phyloP scores from a whole-genome alignment of 495 filamentous ascomycete genomes.

The Hypoxylon lenormandii region DNA sequence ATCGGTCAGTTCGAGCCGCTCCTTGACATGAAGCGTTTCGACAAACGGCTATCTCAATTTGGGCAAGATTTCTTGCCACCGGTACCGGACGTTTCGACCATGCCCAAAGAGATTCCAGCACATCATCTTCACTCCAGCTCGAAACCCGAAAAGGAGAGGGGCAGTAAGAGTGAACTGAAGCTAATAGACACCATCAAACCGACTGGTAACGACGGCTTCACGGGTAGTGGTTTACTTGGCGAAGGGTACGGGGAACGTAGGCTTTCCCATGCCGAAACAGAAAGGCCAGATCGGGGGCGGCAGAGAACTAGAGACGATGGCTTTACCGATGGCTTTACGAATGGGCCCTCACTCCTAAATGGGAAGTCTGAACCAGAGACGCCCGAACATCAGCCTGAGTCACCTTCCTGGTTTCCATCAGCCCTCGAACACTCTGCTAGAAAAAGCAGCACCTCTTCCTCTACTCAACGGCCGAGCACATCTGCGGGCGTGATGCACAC shows the following conservation, averaged over 20 bases:
- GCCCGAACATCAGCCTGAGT: conserved; percentile 30
- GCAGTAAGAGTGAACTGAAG: conserved; percentile 29
- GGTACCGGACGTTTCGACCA: conserved; percentile 40
- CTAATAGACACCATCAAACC: conserved; percentile 34
- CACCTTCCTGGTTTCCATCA: conserved; percentile 60
- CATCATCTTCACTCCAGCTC: conserved; percentile 32
- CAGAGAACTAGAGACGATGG: conserved; percentile 46
- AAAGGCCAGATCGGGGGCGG: conserved; percentile 34
- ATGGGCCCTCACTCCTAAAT: conserved; percentile 66
- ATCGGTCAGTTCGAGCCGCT: conserved; percentile 70
- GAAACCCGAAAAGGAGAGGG: neutral
- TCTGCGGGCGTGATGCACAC: conserved; percentile 32
- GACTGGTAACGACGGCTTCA: conserved; percentile 47
- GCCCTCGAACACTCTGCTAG: conserved; percentile 58
- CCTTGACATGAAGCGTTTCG: conserved; percentile 63
- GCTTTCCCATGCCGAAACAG: conserved; percentile 44
- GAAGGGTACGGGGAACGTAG: conserved; percentile 58
- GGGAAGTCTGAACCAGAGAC: conserved; percentile 32
- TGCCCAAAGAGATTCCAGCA: conserved; percentile 38
- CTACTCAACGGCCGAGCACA: conserved; percentile 33
- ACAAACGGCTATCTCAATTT: conserved; percentile 56
- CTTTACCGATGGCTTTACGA: conserved; percentile 63
- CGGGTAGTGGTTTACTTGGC: conserved; percentile 57
- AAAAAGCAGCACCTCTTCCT: conserved; percentile 38
- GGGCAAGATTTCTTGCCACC: conserved; percentile 51